phyloP scores from a whole-genome alignment of 768 basidiomycete species.

The Punctularia strigosozonata region DNA sequence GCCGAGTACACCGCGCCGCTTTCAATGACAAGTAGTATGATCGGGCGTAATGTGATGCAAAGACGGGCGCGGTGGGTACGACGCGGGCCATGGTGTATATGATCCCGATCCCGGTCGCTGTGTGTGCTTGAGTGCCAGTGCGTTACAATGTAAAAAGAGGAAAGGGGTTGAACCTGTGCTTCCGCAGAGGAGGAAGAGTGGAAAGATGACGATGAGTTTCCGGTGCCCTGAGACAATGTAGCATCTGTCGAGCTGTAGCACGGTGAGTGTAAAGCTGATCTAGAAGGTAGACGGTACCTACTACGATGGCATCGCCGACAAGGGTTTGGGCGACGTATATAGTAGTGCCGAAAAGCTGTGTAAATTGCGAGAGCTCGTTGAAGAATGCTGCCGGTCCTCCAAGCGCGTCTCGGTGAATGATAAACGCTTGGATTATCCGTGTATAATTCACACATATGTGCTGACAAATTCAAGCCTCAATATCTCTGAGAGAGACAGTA shows the following conservation, averaged over 20 bases:
- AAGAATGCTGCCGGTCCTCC: constrained; percentile 19
- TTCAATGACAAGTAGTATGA: constrained; percentile 25
- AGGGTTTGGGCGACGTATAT: constrained; percentile 26
- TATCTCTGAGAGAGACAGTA: not conserved
- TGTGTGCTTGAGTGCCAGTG: not conserved
- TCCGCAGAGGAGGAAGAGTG: too few species aligned
- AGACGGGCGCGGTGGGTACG: constrained; percentile 17
- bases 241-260: constrained; percentile 18
- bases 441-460: constrained; percentile 24
- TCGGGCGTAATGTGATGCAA: constrained; percentile 20
- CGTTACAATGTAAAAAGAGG: not conserved
- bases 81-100: constrained; percentile 20
- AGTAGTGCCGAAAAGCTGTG: constrained; percentile 25
- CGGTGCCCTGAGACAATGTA: constrained; percentile 22
- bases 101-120: constrained; percentile 19
- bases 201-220: constrained; percentile 14
- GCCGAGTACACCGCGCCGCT: constrained; percentile 25
- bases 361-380: constrained; percentile 21
- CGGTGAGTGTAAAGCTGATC: too few species aligned
- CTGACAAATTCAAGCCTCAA: constrained; percentile 10
- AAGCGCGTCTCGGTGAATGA: constrained; percentile 11
- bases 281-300: too few species aligned
- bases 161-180: too few species aligned
- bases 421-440: constrained; percentile 24
- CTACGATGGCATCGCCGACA: constrained; percentile 26